Evolutionary conservation across 352 stramenopile genomes (phyloP).

Genomic region (Phytopythium vexans): DNA sequence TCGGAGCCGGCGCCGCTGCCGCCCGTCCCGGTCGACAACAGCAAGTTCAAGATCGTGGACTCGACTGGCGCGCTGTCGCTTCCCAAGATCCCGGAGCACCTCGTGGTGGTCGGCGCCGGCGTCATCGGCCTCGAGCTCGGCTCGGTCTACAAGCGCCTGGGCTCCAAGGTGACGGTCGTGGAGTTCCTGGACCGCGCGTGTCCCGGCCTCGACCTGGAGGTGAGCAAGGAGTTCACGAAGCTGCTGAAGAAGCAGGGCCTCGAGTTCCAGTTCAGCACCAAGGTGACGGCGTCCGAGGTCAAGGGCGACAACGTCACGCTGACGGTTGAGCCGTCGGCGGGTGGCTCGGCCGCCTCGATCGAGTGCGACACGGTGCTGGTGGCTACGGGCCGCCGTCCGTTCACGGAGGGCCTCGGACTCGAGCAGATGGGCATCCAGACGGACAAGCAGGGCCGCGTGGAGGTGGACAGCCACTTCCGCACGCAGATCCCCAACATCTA

Average conservation of each 20-base stretch:
- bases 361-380: slow-evolving; percentile 83
- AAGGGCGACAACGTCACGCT: slow-evolving; percentile 92
- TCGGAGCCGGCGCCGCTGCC: slow-evolving; percentile 92
- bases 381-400: slow-evolving; percentile 92
- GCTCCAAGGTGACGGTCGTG: slow-evolving; percentile 95
- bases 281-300: slow-evolving; percentile 94
- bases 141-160: slow-evolving; percentile 97
- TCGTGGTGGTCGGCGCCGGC: slow-evolving; percentile 97
- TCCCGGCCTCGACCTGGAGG: slow-evolving; percentile 91
- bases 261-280: slow-evolving; percentile 97
- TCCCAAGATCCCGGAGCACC: slow-evolving; percentile 90
- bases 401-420: slow-evolving; percentile 94
- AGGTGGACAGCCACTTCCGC: slow-evolving; percentile 97
- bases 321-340: slow-evolving; percentile 90
- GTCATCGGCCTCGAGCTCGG: slow-evolving; percentile 99
- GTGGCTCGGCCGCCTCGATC: slow-evolving; percentile 50
- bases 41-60: slow-evolving; percentile 96
- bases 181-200: slow-evolving; percentile 97
- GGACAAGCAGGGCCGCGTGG: slow-evolving; percentile 95
- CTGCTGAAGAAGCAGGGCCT: slow-evolving; percentile 99
- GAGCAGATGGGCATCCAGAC: slow-evolving; percentile 97
- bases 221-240: slow-evolving; percentile 97
- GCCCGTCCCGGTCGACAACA: slow-evolving; percentile 97
- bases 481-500: slow-evolving; percentile 94
- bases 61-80: slow-evolving; percentile 96